Evolutionary conservation across 1,284 basidiomycete genomes (phyloP).

Genomic region (Malassezia nana): DNA sequence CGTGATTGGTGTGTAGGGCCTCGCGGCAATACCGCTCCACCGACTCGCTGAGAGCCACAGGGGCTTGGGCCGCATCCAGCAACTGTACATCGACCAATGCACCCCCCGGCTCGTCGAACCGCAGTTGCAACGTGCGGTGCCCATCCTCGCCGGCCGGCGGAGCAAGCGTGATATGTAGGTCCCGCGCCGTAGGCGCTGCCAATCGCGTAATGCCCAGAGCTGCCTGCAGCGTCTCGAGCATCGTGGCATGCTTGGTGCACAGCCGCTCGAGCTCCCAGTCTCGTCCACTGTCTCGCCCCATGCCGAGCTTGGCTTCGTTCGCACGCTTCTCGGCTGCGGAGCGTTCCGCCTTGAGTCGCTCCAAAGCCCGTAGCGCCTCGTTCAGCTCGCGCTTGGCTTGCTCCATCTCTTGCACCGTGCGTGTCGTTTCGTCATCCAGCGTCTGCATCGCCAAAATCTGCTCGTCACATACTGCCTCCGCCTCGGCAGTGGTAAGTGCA

Average conservation of each 20-base stretch:
- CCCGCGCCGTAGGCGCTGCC: conserved; percentile 1
- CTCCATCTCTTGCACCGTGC: conserved; percentile 26
- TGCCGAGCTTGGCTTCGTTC: conserved; percentile 34
- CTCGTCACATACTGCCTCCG: conserved; percentile 28
- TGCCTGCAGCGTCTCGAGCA: conserved; percentile 6
- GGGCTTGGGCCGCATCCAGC: not conserved
- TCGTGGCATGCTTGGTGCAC: conserved; percentile 20
- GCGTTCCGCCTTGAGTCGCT: conserved; percentile 34
- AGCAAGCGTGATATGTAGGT: conserved; percentile 5
- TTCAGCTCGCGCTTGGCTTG: conserved; percentile 32
- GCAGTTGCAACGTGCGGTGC: conserved; percentile 4
- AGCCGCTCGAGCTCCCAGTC: conserved; percentile 34
- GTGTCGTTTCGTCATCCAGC: conserved; percentile 26
- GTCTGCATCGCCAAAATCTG: conserved; percentile 35
- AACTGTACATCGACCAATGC: not conserved
- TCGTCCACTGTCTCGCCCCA: conserved; percentile 30
- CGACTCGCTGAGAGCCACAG: not conserved
- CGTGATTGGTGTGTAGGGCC: conserved; percentile 9
- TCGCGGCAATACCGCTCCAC: not conserved
- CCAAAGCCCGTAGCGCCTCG: conserved; percentile 25
- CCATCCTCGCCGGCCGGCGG: not conserved
- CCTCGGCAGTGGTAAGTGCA: conserved; percentile 29
- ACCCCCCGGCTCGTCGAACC: conserved; percentile 13
- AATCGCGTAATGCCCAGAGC: conserved; percentile 7
- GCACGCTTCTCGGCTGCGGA: conserved; percentile 34